Conservation (phyloP, 768 basidiomycete genomes). For the Leccinum rimulosum region DNA sequence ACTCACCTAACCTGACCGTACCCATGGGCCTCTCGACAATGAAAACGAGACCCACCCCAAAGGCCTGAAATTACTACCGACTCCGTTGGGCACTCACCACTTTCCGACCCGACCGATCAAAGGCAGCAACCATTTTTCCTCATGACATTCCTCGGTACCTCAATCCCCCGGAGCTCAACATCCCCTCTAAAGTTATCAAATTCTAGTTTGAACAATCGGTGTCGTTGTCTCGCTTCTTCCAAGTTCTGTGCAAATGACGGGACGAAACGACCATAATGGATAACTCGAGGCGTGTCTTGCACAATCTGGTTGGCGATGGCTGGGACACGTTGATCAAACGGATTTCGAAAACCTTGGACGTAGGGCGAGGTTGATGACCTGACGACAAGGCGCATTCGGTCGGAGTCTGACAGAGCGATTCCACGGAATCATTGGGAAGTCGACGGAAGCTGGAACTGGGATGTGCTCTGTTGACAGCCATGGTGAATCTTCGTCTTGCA, state of each 20-base stretch:
- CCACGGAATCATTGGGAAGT: not conserved
- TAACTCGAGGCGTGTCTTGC: not conserved
- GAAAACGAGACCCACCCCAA: not conserved
- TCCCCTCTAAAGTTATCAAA: not conserved
- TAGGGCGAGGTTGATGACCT: not conserved
- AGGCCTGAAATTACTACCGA: not conserved
- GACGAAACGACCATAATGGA: slow-evolving; percentile 2
- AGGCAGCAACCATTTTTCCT: not conserved
- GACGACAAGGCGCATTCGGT: not conserved
- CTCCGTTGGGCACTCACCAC: not conserved
- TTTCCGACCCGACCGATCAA: not conserved
- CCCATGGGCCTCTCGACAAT: not conserved
- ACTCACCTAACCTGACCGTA: too few relatives aligned
- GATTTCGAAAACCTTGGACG: slow-evolving; percentile 1
- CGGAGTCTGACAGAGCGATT: not conserved
- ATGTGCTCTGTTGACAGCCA: too few relatives aligned
- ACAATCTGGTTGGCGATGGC: not conserved
- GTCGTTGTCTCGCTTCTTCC: too few relatives aligned
- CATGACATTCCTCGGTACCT: not conserved
- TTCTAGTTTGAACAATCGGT: not conserved
- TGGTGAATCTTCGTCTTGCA: too few relatives aligned
- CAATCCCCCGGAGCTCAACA: too few relatives aligned
- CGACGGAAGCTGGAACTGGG: not conserved
- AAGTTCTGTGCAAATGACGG: not conserved
- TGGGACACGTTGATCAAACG: not conserved